Percentiles rank a stretch among this genome's conserved stretches.
Evolutionary conservation across 2,329 filamentous ascomycete genomes (phyloP).

Genomic region (Cryoendolithus antarcticus): DNA sequence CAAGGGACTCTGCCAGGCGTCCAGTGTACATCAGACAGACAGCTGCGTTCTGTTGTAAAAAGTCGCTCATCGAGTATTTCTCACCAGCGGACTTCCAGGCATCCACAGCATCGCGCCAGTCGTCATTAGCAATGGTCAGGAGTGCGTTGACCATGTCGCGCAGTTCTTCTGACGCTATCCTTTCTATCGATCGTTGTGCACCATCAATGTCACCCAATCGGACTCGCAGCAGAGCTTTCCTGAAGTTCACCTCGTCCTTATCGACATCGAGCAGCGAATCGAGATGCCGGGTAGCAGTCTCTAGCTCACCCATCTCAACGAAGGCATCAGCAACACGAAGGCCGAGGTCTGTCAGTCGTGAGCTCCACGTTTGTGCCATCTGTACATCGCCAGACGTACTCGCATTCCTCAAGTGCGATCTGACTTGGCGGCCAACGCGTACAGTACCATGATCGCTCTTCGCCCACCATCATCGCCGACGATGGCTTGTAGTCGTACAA

Average conservation of each 20-base stretch:
- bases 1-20: slow-evolving; percentile 57
- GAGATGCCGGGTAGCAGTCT: slow-evolving; percentile 65
- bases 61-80: slow-evolving; percentile 44
- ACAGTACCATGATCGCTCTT: slow-evolving; percentile 77
- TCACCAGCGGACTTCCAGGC: slow-evolving; percentile 47
- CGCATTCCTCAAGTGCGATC: slow-evolving; percentile 16
- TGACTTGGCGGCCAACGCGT: slow-evolving; percentile 52
- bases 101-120: slow-evolving; percentile 51
- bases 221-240: slow-evolving; percentile 57
- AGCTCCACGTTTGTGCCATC: slow-evolving; percentile 55
- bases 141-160: slow-evolving; percentile 50
- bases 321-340: slow-evolving; percentile 51
- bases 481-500: slow-evolving; percentile 71
- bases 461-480: slow-evolving; percentile 75
- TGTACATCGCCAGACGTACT: slow-evolving; percentile 41
- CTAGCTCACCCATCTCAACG: slow-evolving; percentile 77
- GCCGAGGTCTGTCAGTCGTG: slow-evolving; percentile 62
- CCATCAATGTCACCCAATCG: slow-evolving; percentile 61
- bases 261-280: slow-evolving; percentile 39
- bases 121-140: slow-evolving; percentile 64
- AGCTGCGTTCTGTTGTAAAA: slow-evolving; percentile 70
- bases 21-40: slow-evolving; percentile 77
- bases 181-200: slow-evolving; percentile 8
- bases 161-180: slow-evolving; percentile 11
- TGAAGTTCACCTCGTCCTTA: slow-evolving; percentile 28